Percentiles rank a stretch among this genome's conserved stretches.
Conservation (phyloP, 2,329 filamentous ascomycete genomes). For the Trichoderma sp. region DNA sequence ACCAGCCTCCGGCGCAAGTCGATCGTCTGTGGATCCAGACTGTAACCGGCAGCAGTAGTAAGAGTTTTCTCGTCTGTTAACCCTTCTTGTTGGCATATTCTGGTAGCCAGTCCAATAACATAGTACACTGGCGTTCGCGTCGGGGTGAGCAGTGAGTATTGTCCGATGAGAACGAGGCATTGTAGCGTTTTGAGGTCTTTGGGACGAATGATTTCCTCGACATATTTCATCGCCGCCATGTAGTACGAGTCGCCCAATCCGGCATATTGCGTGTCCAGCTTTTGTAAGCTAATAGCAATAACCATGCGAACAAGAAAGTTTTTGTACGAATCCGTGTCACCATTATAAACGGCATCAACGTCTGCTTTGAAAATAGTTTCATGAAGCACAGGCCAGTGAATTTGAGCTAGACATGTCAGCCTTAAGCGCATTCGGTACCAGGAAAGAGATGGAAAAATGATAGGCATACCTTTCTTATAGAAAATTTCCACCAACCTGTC, state of each 20-base stretch:
- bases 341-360: constrained; percentile 77
- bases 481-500: constrained; percentile 83
- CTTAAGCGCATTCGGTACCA: neutral
- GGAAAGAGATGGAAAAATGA: too few species aligned
- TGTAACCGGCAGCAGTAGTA: constrained; percentile 64
- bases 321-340: constrained; percentile 75
- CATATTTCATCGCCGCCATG: constrained; percentile 79
- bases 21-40: constrained; percentile 70
- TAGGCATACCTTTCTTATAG: constrained; percentile 78
- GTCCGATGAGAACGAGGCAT: constrained; percentile 81
- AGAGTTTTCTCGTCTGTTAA: constrained; percentile 81
- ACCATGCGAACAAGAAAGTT: constrained; percentile 91
- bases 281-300: constrained; percentile 91
- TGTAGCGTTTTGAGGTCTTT: constrained; percentile 91
- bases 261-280: constrained; percentile 85
- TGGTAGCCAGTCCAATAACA: constrained; percentile 82
- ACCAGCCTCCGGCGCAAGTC: constrained; percentile 88
- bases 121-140: constrained; percentile 93
- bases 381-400: constrained; percentile 84
- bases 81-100: constrained; percentile 86
- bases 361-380: constrained; percentile 77
- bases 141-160: constrained; percentile 90
- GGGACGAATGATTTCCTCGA: constrained; percentile 80
- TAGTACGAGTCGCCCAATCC: constrained; percentile 95
- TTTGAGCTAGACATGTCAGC: constrained; percentile 63